These are phyloP conservation scores for Lachnellula hyalina DNA, from an alignment of 2,329 filamentous ascomycete genomes.

Conservation along the genomic window DNA sequence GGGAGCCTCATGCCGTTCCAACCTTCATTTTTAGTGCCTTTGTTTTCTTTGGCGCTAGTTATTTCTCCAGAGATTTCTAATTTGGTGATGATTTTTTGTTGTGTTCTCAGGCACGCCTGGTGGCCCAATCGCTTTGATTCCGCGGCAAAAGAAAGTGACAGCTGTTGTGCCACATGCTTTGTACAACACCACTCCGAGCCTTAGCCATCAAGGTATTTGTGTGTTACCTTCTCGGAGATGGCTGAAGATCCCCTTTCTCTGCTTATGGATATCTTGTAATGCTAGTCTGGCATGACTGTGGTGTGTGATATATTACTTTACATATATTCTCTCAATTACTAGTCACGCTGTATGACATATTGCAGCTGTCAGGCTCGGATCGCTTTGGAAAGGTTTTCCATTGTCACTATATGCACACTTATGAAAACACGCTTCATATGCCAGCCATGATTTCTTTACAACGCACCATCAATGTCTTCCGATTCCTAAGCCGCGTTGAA, in stretches of 20 bases:
- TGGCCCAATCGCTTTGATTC: not conserved
- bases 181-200: not conserved
- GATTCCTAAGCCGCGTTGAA: not conserved
- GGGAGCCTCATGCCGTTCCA: not conserved
- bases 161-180: conserved; percentile 1
- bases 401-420: too few species aligned
- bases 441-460: too few species aligned
- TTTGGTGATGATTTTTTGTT: not conserved
- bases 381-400: too few species aligned
- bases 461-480: not conserved
- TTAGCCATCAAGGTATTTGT: not conserved
- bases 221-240: not conserved
- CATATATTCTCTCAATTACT: not conserved
- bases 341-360: too few species aligned
- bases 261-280: not conserved
- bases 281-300: not conserved
- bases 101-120: not conserved
- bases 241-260: not conserved
- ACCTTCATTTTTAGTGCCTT: not conserved
- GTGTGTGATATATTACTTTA: not conserved
- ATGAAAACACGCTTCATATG: too few species aligned
- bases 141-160: not conserved
- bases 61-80: not conserved
- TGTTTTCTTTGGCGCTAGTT: not conserved
- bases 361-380: too few species aligned